These are phyloP conservation scores for Erodium moschatum DNA, from an alignment of 441 rosid species.

Conservation along the genomic window DNA sequence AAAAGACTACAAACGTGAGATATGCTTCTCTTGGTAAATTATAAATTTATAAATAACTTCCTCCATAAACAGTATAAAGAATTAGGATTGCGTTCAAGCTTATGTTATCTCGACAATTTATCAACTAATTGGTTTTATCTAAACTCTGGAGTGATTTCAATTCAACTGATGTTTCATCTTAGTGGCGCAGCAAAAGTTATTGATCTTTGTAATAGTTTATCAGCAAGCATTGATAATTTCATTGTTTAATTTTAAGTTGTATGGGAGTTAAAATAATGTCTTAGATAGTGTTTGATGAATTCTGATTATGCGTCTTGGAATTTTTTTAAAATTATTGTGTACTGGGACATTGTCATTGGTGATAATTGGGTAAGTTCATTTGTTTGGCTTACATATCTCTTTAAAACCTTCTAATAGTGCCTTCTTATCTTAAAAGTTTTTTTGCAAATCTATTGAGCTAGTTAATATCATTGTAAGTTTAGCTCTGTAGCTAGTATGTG, in stretches of 20 bases:
- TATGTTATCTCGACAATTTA: background rate
- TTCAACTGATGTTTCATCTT: background rate
- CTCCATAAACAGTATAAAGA: background rate
- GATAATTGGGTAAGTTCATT: no score
- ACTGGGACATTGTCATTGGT: no score
- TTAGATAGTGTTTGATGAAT: no score
- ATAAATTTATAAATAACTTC: background rate
- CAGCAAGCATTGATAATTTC: background rate
- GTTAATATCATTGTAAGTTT: no score
- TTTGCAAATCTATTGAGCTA: no score
- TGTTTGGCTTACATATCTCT: no score
- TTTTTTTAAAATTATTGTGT: no score
- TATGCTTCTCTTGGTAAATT: conserved; percentile 6
- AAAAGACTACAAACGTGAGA: conserved; percentile 63
- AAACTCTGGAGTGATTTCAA: conserved; percentile 1
- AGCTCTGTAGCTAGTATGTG: no score
- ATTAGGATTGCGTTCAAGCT: background rate
- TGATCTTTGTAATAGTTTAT: conserved; percentile 6
- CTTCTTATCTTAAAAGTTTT: no score
- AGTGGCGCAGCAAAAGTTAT: background rate
- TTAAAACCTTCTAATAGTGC: no score
- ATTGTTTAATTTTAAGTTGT: background rate
- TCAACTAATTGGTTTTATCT: background rate
- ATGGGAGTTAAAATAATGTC: background rate
- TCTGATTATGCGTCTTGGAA: no score